Evolutionary conservation across 345 rosid genomes (phyloP).

Genomic region (Reutealis trisperma): DNA sequence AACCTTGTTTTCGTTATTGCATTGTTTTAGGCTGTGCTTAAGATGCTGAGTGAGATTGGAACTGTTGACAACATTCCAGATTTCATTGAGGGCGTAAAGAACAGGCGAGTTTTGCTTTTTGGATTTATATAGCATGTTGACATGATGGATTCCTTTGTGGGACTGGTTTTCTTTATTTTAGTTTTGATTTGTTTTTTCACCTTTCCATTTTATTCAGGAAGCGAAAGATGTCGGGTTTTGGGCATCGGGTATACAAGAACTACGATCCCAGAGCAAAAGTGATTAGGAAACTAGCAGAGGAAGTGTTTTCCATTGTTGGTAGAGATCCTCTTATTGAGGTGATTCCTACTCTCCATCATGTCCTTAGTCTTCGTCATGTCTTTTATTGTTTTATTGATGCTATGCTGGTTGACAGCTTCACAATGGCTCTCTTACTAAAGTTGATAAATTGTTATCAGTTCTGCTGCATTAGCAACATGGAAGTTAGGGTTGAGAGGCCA

Average conservation of each 20-base stretch:
- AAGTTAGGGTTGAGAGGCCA: neutral
- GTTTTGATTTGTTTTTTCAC: slow-evolving; percentile 11
- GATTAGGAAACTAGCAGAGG: slow-evolving; percentile 87
- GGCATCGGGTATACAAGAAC: slow-evolving; percentile 97
- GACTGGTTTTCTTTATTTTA: neutral
- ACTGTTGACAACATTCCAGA: slow-evolving; percentile 89
- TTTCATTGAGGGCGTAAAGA: slow-evolving; percentile 92
- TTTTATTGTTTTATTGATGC: no score
- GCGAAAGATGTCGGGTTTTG: slow-evolving; percentile 99
- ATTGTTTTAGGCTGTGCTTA: slow-evolving; percentile 83
- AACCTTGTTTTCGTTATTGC: slow-evolving; percentile 2
- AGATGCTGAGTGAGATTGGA: slow-evolving; percentile 93
- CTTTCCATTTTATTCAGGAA: slow-evolving; percentile 46
- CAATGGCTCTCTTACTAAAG: neutral
- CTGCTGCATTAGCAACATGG: neutral
- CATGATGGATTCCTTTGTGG: neutral
- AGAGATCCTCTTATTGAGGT: slow-evolving; percentile 99
- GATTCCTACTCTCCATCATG: slow-evolving; percentile 14
- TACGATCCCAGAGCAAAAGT: slow-evolving; percentile 97
- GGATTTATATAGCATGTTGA: neutral
- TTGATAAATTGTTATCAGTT: neutral
- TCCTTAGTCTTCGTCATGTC: neutral
- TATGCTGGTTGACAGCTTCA: neutral
- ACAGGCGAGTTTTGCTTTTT: slow-evolving; percentile 49
- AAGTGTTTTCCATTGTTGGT: slow-evolving; percentile 94